Base-by-base conservation (phyloP, 2,329 filamentous ascomycete genomes). In the Verticillium dahliae region DNA sequence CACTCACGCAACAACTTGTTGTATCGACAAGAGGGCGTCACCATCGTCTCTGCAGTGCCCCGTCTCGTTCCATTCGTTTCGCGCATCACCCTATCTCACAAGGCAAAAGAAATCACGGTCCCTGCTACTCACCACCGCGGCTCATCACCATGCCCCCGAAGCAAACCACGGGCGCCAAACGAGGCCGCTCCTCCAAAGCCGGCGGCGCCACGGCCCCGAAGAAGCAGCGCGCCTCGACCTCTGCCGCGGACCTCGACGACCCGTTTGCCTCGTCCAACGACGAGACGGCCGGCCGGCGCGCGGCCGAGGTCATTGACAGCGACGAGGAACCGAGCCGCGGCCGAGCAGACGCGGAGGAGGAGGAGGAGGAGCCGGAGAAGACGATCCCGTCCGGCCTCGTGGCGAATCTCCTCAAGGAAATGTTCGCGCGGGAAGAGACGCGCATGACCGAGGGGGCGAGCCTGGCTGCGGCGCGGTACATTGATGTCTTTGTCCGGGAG, bases 401-500 rank as follows among this genome's bases (percentile, higher is more conserved):
- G 50, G 89, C 90, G 10, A 84, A 87, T 39, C 77, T 97, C 3
- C 79, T 97, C 38, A 89, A 96, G 71, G 86, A 93, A 68, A 86
- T 90, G 71, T 97, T 97, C 70, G 81, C 89, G 67, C 81, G 83
- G 63, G 84, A 89, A 57, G 82, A 84, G 61, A 93, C 90, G 31
- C 82, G 89, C 67, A 87, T 97, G 66, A 87, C 88, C 7, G 88
- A 85, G 68, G 90, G 92, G 69, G 92, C 92, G 4, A 91, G 93
- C 72, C 82, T 79, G 6, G 85, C 92, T 1, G 84, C 93, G 62
- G 89, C 87, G 14, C 92, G 89, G 76, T 98, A 98, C 72, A 83
- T 97, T 74, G 92, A 97, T 74, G 85, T 94, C 0, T 98, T 97
- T 76, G 90, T 97, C 60, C 83, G 90, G 64, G 94, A 98, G 77